phyloP scores from a whole-genome alignment of 2,329 filamentous ascomycete species.

The Hyphodiscus sp. region DNA sequence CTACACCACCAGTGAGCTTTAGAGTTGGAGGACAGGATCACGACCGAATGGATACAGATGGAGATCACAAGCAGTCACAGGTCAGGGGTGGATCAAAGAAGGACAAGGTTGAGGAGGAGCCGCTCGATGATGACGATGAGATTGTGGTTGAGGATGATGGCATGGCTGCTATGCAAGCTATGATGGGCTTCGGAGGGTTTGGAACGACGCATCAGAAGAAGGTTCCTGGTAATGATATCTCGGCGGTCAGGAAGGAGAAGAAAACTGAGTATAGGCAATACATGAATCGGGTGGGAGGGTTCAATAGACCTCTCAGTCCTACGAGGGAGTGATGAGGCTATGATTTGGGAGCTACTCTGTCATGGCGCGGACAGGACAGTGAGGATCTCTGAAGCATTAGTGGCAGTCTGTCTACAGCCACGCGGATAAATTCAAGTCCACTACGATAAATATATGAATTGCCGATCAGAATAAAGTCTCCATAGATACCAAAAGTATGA shows the following conservation, averaged over 20 bases:
- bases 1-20: constrained; percentile 28
- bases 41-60: constrained; percentile 29
- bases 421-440: neutral
- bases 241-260: constrained; percentile 83
- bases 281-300: constrained; percentile 80
- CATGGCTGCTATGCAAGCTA: constrained; percentile 66
- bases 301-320: constrained; percentile 71
- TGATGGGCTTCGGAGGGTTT: constrained; percentile 89
- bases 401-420: neutral
- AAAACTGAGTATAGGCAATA: constrained; percentile 95
- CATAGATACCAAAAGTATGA: neutral
- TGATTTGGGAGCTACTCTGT: constrained; percentile 2
- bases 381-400: neutral
- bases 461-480: neutral
- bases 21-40: constrained; percentile 25
- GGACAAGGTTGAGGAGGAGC: constrained; percentile 11
- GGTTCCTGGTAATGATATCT: constrained; percentile 78
- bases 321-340: constrained; percentile 22
- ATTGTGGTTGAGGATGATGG: constrained; percentile 57
- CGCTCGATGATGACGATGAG: constrained; percentile 41
- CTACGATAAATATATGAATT: neutral
- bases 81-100: constrained; percentile 23
- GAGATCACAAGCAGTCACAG: constrained; percentile 20
- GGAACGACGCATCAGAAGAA: constrained; percentile 83
- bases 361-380: neutral